These are phyloP conservation scores for Syzygium jambos DNA, from an alignment of 345 rosid genomes.

Conservation along the genomic window DNA sequence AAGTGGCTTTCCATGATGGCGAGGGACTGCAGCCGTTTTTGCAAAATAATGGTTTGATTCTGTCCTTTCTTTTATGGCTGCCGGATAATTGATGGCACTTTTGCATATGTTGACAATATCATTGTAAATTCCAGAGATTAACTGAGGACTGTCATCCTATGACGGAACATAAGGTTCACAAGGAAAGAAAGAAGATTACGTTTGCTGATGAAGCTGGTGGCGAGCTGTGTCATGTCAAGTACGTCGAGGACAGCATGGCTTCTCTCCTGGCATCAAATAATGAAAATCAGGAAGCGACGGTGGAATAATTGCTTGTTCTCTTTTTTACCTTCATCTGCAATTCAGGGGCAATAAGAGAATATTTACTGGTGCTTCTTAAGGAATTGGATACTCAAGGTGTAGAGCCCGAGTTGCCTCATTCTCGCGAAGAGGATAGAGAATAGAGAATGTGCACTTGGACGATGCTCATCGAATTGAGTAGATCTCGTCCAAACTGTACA, in stretches of 20 bases:
- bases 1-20: slow-evolving; percentile 59
- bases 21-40: slow-evolving; percentile 72
- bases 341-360: background rate
- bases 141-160: slow-evolving; percentile 21
- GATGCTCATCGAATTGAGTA: background rate
- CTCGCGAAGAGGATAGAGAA: background rate
- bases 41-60: slow-evolving; percentile 76
- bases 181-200: slow-evolving; percentile 52
- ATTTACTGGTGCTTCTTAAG: background rate
- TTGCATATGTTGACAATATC: background rate
- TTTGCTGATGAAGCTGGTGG: slow-evolving; percentile 94
- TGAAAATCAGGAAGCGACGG: background rate
- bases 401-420: background rate
- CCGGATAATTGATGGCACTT: background rate
- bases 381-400: background rate
- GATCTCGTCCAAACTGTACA: background rate
- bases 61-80: background rate
- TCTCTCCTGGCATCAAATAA: slow-evolving; percentile 6
- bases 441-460: background rate
- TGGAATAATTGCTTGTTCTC: background rate
- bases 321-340: background rate
- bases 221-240: slow-evolving; percentile 66
- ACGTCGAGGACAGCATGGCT: slow-evolving; percentile 36
- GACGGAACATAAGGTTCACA: slow-evolving; percentile 16
- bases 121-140: slow-evolving; percentile 31